Base-by-base conservation (phyloP, 805 yeast species). In the Kluyveromyces nonfermentans region DNA sequence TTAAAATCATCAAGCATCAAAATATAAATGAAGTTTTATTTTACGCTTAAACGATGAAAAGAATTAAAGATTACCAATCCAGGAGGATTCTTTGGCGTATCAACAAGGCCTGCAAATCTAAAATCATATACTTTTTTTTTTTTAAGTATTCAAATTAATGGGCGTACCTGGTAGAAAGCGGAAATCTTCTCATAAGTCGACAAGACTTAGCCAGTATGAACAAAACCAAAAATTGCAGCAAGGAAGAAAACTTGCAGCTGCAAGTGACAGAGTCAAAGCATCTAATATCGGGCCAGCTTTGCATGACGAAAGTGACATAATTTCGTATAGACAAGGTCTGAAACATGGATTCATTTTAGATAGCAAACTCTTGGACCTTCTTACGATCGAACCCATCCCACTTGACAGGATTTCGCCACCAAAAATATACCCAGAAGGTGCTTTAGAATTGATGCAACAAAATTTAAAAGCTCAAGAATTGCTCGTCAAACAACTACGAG, bases 261-360 rank as follows among this genome's bases (percentile, higher is more conserved):
- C 53, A 35, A 49, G 43, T 16, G 49, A 51, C 18, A 48, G 64
- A 37, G 45, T 60, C 33, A 54, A 55, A 42, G 55, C 66, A 3
- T 63, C 59, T 28, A 54, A 53, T 21, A 47, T 57, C 1, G 51
- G 50, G 12, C 42, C 55, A 2, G 46, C 55, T 18, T 51, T 56
- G 2, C 65, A 62, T 40, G 66, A 62, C 47, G 63, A 59, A 40
- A 59, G 63, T 44, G 66, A 62, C 41, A 57, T 62, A 2, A 50
- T 59, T 5, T 60, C 66, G 7, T 62, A 53, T 40, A 47, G 64
- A 16, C 45, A 53, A 14, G 47, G 54, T 49, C 32, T 59, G 10
- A 35, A 55, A 37, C 55, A 52, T 37, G 58, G 59, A 34, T 56
- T 53, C 37, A 49, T 56, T 12, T 44, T 44, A 5, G 46, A 60